These are phyloP conservation scores for Pachyrhizus erosus DNA, from an alignment of 306 rosid genomes.

Conservation along the genomic window DNA sequence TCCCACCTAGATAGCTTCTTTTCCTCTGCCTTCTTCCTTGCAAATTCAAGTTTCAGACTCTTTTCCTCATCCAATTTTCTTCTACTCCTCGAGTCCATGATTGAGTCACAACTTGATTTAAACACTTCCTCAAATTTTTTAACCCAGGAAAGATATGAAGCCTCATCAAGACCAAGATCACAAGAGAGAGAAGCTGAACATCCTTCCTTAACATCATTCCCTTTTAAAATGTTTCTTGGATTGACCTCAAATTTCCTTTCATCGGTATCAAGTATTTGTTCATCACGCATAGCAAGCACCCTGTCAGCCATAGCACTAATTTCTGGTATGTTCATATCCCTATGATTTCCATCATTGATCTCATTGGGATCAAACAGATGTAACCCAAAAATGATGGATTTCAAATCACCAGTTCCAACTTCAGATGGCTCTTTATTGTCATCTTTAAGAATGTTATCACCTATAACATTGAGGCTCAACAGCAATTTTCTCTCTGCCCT, in stretches of 20 bases:
- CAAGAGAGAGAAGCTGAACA: slow-evolving; percentile 46
- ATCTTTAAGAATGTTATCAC: slow-evolving; percentile 61
- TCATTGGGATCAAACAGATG: slow-evolving; percentile 70
- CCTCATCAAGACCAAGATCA: slow-evolving; percentile 74
- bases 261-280: slow-evolving; percentile 52
- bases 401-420: slow-evolving; percentile 71
- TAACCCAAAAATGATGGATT: slow-evolving; percentile 83
- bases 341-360: slow-evolving; percentile 45
- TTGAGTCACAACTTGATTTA: slow-evolving; percentile 53
- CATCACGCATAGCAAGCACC: slow-evolving; percentile 65
- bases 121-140: slow-evolving; percentile 81
- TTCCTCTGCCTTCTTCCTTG: slow-evolving; percentile 80
- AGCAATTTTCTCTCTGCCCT: slow-evolving; percentile 89
- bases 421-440: slow-evolving; percentile 55
- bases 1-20: slow-evolving; percentile 84
- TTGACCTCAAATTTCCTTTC: slow-evolving; percentile 76
- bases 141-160: slow-evolving; percentile 86
- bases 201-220: slow-evolving; percentile 51
- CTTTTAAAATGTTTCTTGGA: slow-evolving; percentile 54
- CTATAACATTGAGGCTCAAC: slow-evolving; percentile 82
- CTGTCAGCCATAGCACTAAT: slow-evolving; percentile 72
- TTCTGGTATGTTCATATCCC: slow-evolving; percentile 59
- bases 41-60: slow-evolving; percentile 65
- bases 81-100: slow-evolving; percentile 53
- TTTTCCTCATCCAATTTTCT: slow-evolving; percentile 57